phyloP scores from a whole-genome alignment of 2,329 filamentous ascomycete genomes.

The Diaporthe helianthi region DNA sequence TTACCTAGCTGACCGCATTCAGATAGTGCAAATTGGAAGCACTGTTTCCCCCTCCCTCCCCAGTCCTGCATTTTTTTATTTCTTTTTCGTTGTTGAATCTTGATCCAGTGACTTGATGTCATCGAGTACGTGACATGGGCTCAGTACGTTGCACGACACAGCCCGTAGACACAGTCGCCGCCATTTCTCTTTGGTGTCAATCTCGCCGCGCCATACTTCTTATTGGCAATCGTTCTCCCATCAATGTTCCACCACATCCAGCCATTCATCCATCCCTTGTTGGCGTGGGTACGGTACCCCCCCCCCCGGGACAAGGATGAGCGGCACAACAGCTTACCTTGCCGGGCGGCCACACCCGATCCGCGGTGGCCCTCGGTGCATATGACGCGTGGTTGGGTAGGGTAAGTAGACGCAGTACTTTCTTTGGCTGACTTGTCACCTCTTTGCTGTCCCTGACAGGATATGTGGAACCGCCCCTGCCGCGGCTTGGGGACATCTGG shows the following conservation, averaged over 20 bases:
- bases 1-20: background rate
- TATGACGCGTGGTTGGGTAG: no score
- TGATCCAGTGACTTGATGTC: background rate
- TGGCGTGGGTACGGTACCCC: background rate
- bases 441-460: no score
- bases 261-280: background rate
- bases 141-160: no score
- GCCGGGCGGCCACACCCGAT: background rate
- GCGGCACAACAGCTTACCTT: no score
- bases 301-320: no score
- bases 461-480: background rate
- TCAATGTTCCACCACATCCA: background rate
- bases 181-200: background rate
- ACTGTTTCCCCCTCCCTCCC: slow-evolving; percentile 2
- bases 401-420: no score
- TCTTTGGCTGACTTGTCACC: no score
- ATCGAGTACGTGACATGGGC: background rate
- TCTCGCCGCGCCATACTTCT: background rate
- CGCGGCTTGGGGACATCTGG: background rate
- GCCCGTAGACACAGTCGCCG: no score
- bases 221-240: background rate
- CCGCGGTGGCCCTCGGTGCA: background rate
- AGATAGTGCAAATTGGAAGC: slow-evolving; percentile 22
- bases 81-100: background rate
- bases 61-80: background rate